Evolutionary conservation across 352 stramenopile genomes (phyloP), one percentile per base, ranked within the genome.

Genomic region (Phytophthora citrophthora): DNA sequence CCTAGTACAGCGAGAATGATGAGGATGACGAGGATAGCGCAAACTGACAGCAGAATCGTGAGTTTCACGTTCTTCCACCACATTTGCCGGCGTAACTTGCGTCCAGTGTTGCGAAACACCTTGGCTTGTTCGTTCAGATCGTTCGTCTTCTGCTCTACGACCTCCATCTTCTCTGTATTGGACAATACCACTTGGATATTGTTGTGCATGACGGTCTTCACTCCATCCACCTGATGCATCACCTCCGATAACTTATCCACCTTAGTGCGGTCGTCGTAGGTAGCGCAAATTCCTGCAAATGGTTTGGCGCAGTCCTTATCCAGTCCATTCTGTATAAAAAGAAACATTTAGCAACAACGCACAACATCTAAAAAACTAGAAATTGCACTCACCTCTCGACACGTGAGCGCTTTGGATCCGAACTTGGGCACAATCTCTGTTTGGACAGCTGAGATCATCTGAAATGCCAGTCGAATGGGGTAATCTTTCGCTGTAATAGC

Each of bases 131-230:
- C 85, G 64, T 89, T 94, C 47, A 95, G 74, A 62, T 94, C 87
- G 58, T 91, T 94, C 44, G 85, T 91, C 69, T 94, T 95, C 56
- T 94, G 85, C 64, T 95, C 85, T 12, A 95, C 83, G 27, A 90
- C 76, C 49, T 95, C 85, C 83, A 95, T 93, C 70, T 95, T 95
- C 71, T 95, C 87, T 12, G 85, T 95, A 70, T 94, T 94, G 38
- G 81, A 88, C 18, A 95, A 64, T 46, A 94, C 87, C 39, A 95
- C 82, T 50, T 95, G 81, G 48, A 95, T 94, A 60, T 93, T 95
- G 54, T 94, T 88, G 72, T 94, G 85, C 87, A 95, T 95, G 41
- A 91, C 80, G 26, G 71, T 81, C 72, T 93, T 93, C 53, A 94
- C 87, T 36, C 64, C 81, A 49, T 95, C 83, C 24, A 95, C 87